Evolutionary conservation across 2,329 filamentous ascomycete genomes (phyloP).

Genomic region (Fusarium aywerte): DNA sequence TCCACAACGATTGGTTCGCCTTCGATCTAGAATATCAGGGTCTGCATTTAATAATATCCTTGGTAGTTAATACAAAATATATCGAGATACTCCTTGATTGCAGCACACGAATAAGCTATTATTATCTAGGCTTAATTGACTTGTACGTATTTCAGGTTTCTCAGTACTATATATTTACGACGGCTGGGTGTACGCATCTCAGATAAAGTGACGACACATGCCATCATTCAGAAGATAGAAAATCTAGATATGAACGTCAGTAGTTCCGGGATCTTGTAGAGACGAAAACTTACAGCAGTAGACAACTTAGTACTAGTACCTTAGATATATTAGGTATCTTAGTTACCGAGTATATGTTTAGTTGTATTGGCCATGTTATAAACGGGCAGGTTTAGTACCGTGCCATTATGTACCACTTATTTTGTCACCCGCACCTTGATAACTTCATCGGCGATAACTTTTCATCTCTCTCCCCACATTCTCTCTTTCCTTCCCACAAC

Average conservation of each 20-base stretch:
- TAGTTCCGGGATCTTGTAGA: neutral
- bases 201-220: neutral
- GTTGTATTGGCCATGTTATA: neutral
- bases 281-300: too few relatives aligned
- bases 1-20: slow-evolving; percentile 1
- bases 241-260: neutral
- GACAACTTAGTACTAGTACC: too few relatives aligned
- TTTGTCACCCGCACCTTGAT: slow-evolving; percentile 16
- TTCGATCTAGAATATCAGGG: neutral
- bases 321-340: too few relatives aligned
- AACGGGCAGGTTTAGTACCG: neutral
- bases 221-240: neutral
- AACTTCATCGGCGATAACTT: slow-evolving; percentile 9
- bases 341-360: too few relatives aligned
- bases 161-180: neutral
- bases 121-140: neutral
- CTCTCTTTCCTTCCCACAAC: neutral
- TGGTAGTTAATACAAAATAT: neutral
- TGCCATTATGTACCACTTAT: slow-evolving; percentile 9
- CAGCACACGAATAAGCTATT: neutral
- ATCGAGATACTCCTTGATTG: neutral
- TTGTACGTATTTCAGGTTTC: neutral
- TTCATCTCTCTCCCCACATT: slow-evolving; percentile 4
- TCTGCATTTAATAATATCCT: neutral
- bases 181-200: neutral